phyloP scores from a whole-genome alignment of 2,329 filamentous ascomycete species.

The Pseudogymnoascus destructans region DNA sequence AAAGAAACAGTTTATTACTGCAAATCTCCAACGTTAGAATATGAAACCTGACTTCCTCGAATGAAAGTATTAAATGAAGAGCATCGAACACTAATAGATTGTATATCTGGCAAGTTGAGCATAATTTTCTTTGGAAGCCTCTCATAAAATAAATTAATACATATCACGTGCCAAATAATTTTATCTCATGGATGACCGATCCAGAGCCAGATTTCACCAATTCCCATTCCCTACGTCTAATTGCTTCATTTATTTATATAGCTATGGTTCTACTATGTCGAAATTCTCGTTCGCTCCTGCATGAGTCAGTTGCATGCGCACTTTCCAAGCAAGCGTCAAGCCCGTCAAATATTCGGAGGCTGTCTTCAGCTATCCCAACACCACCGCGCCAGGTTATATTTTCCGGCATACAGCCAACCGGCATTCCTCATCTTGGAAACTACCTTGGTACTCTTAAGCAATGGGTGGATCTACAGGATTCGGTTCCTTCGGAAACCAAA shows the following conservation, averaged over 20 bases:
- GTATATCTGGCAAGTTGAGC: not conserved
- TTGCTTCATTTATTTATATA: not conserved
- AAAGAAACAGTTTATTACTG: constrained; percentile 3
- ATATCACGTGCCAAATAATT: not conserved
- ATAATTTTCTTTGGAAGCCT: not conserved
- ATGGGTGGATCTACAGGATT: constrained; percentile 72
- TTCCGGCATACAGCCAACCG: constrained; percentile 94
- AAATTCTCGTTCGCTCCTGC: not conserved
- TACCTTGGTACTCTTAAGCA: constrained; percentile 80
- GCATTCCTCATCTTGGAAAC: constrained; percentile 86
- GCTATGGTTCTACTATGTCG: not conserved
- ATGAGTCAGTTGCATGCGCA: not conserved
- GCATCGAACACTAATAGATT: not conserved
- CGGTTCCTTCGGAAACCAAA: constrained; percentile 40
- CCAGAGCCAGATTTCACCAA: not conserved
- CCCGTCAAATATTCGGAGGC: constrained; percentile 1
- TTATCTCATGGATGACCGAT: not conserved
- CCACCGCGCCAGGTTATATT: constrained; percentile 48
- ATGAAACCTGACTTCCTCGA: not conserved
- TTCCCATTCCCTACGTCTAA: not conserved
- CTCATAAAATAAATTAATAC: not conserved
- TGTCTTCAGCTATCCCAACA: not conserved
- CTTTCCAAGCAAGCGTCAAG: constrained; percentile 1
- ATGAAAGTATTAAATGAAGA: not conserved
- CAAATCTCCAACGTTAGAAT: not conserved